Evolutionary conservation across 2,329 filamentous ascomycete species (phyloP).

Genomic region (Tolypocladium pustulatum): DNA sequence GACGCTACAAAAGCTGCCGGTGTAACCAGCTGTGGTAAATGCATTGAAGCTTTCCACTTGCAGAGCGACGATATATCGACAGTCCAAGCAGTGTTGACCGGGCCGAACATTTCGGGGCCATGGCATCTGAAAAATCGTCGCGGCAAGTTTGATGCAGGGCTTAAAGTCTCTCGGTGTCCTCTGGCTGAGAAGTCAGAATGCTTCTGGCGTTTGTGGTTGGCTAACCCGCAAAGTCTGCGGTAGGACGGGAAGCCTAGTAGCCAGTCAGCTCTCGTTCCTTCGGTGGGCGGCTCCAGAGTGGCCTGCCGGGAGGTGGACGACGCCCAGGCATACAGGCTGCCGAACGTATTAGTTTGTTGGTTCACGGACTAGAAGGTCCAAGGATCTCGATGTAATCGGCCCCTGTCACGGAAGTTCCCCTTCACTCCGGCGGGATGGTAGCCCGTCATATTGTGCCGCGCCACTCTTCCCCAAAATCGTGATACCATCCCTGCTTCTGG

Average conservation of each 20-base stretch:
- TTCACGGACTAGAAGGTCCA: too few relatives aligned
- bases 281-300: not conserved
- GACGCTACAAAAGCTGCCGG: not conserved
- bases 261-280: not conserved
- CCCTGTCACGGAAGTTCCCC: not conserved
- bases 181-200: not conserved
- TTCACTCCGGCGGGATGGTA: not conserved
- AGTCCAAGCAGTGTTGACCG: not conserved
- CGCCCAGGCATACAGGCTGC: not conserved
- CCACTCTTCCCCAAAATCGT: not conserved
- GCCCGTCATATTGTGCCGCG: not conserved
- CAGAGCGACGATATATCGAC: not conserved
- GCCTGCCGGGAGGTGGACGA: not conserved
- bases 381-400: not conserved
- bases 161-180: not conserved
- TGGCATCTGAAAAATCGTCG: not conserved
- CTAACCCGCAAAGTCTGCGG: not conserved
- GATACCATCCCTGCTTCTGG: not conserved
- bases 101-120: not conserved
- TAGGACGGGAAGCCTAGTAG: not conserved
- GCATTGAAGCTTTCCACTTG: not conserved
- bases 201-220: not conserved
- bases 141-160: not conserved
- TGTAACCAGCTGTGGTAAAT: not conserved
- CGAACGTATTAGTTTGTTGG: not conserved